phyloP scores from a whole-genome alignment of 257 asterid genomes.

The Salvia rosmarinus region DNA sequence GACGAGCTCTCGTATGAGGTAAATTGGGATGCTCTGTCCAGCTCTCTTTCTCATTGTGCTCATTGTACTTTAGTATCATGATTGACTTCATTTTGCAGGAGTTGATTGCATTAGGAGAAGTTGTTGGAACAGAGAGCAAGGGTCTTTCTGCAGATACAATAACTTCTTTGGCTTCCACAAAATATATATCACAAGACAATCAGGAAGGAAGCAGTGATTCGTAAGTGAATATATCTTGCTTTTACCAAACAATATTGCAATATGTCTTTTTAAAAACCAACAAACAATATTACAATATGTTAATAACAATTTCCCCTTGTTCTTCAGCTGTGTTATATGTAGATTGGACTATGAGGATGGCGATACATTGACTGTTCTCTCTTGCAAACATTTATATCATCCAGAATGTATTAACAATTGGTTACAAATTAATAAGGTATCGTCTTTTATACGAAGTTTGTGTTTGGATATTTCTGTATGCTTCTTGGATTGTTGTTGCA shows the following conservation, averaged over 20 bases:
- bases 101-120: constrained; percentile 89
- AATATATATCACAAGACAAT: constrained; percentile 59
- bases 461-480: constrained; percentile 4
- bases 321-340: constrained; percentile 87
- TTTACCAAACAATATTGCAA: constrained; percentile 26
- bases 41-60: constrained; percentile 13
- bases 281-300: not conserved
- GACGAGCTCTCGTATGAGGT: constrained; percentile 97
- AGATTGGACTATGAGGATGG: constrained; percentile 91
- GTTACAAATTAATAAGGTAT: constrained; percentile 89
- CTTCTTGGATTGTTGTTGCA: constrained; percentile 14
- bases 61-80: constrained; percentile 4
- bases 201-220: constrained; percentile 72
- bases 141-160: constrained; percentile 87
- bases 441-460: not conserved
- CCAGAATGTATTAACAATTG: constrained; percentile 82
- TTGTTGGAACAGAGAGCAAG: constrained; percentile 94
- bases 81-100: constrained; percentile 57
- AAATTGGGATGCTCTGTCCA: constrained; percentile 23
- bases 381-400: constrained; percentile 88
- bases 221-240: constrained; percentile 53
- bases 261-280: too few species aligned
- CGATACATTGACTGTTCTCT: constrained; percentile 72
- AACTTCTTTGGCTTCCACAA: constrained; percentile 76
- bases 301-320: constrained; percentile 24